Evolutionary conservation across 495 filamentous ascomycete genomes (phyloP).

Genomic region (Pyronema omphalodes): DNA sequence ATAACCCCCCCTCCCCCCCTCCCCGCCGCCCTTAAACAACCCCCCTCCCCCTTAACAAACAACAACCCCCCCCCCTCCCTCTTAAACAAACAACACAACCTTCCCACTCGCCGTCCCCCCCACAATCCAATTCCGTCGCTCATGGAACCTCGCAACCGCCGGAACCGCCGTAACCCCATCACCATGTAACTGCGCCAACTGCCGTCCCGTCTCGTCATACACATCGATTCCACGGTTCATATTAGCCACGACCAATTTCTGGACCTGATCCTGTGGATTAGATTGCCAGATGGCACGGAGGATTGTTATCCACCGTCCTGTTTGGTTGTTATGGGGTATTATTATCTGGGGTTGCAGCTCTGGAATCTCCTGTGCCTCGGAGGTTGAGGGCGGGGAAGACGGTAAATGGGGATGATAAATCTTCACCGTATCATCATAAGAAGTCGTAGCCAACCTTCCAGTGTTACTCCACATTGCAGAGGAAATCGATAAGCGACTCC

Average conservation of each 20-base stretch:
- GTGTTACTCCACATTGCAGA: slow-evolving; percentile 72
- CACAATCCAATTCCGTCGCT: slow-evolving; percentile 74
- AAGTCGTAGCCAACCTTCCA: slow-evolving; percentile 74
- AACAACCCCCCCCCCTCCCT: no score
- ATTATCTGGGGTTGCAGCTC: neutral
- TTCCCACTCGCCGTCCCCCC: slow-evolving; percentile 88
- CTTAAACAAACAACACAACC: slow-evolving; percentile 68
- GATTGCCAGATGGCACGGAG: slow-evolving; percentile 85
- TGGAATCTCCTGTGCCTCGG: neutral
- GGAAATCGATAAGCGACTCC: slow-evolving; percentile 65
- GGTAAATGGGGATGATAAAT: slow-evolving; percentile 55
- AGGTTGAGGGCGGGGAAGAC: neutral
- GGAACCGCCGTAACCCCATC: slow-evolving; percentile 77
- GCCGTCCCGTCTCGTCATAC: slow-evolving; percentile 59
- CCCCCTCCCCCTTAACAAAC: no score
- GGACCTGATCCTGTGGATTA: slow-evolving; percentile 51
- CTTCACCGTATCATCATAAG: slow-evolving; percentile 89
- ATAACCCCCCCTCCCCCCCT: no score
- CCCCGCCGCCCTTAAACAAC: no score
- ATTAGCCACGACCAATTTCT: slow-evolving; percentile 83
- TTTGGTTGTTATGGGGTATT: slow-evolving; percentile 87
- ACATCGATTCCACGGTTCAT: slow-evolving; percentile 97
- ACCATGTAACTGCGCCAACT: slow-evolving; percentile 77
- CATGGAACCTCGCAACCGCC: slow-evolving; percentile 79
- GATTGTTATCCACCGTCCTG: slow-evolving; percentile 58